These are phyloP conservation scores for Manihot esculenta DNA, from an alignment of 441 rosid genomes.

Conservation along the genomic window DNA sequence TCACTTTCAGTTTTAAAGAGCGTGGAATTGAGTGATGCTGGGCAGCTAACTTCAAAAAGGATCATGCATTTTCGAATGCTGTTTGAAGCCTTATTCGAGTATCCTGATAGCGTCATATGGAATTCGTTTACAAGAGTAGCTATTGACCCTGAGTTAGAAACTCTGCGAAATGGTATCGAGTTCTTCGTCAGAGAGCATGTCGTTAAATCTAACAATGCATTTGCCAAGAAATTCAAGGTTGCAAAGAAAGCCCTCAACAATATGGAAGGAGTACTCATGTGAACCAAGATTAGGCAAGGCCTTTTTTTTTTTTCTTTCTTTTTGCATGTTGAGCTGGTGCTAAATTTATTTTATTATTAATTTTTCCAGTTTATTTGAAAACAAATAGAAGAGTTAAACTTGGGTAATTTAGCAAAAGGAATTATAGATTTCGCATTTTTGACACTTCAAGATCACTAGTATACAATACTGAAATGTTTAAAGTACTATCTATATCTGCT, in stretches of 20 bases:
- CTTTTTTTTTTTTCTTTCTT: conserved; percentile 14
- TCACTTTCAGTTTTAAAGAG: conserved; percentile 72
- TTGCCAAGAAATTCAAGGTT: conserved; percentile 51
- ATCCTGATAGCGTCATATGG: conserved; percentile 63
- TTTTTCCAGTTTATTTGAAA: background rate
- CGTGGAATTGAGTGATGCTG: conserved; percentile 53
- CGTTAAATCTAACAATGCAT: conserved; percentile 43
- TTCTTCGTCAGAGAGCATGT: conserved; percentile 73
- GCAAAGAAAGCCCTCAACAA: conserved; percentile 78
- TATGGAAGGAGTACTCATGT: conserved; percentile 63
- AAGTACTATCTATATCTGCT: no score
- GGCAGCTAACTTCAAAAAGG: conserved; percentile 55
- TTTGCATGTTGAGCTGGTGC: background rate
- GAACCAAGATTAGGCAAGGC: conserved; percentile 15
- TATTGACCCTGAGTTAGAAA: conserved; percentile 62
- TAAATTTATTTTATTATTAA: background rate
- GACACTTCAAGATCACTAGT: no score
- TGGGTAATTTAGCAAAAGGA: no score
- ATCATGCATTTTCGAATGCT: conserved; percentile 82
- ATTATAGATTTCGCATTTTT: no score
- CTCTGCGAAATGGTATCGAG: conserved; percentile 60
- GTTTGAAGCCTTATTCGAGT: conserved; percentile 67
- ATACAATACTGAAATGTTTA: no score
- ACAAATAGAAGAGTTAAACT: background rate
- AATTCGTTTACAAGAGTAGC: conserved; percentile 73